A percentile compares a stretch with the other conserved stretches of the same genome.
phyloP scores from a whole-genome alignment of 257 asterid species.

The Nemophila menziesii region DNA sequence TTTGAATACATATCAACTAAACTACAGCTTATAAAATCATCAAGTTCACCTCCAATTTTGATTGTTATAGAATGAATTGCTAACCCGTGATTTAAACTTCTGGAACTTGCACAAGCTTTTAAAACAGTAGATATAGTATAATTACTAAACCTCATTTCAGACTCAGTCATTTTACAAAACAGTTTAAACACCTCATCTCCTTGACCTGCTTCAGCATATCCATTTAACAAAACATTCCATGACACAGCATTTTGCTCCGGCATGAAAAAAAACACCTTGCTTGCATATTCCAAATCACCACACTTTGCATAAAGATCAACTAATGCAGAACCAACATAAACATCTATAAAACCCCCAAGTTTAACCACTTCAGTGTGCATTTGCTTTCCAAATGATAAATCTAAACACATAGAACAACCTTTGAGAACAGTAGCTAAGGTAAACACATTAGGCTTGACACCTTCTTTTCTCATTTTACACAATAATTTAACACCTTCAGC shows the following conservation, averaged over 20 bases:
- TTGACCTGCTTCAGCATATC: constrained; percentile 58
- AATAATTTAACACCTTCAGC: constrained; percentile 41
- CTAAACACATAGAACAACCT: constrained; percentile 52
- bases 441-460: constrained; percentile 59
- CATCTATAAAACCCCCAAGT: constrained; percentile 46
- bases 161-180: constrained; percentile 42
- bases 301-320: constrained; percentile 64
- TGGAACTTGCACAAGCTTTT: constrained; percentile 52
- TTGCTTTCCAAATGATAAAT: constrained; percentile 63
- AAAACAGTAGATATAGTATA: constrained; percentile 63
- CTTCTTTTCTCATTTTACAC: constrained; percentile 51
- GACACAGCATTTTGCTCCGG: constrained; percentile 60
- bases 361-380: constrained; percentile 61
- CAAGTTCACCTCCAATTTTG: constrained; percentile 46
- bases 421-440: constrained; percentile 64
- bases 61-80: constrained; percentile 54
- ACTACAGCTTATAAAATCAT: constrained; percentile 60
- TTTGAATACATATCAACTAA: constrained; percentile 74
- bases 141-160: constrained; percentile 44
- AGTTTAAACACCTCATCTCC: constrained; percentile 50
- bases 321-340: constrained; percentile 60
- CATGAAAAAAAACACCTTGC: constrained; percentile 42
- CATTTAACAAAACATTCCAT: constrained; percentile 75
- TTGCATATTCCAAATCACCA: constrained; percentile 54
- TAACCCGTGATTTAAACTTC: constrained; percentile 37